phyloP scores from a whole-genome alignment of 345 rosid species.

The Gossypium bickii region DNA sequence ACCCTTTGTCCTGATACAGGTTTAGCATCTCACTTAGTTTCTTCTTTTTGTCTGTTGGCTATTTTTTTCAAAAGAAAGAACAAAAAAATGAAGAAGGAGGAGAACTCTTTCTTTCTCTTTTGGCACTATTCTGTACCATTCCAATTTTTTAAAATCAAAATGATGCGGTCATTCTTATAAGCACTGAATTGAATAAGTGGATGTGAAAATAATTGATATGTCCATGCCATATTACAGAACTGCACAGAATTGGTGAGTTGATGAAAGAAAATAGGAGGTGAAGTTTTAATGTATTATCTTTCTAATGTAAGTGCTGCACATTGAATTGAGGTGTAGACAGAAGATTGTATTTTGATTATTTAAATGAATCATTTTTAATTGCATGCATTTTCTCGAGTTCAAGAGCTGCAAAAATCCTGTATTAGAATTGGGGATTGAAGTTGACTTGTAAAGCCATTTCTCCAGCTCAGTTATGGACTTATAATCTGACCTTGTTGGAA shows the following conservation, averaged over 20 bases:
- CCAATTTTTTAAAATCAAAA: background rate
- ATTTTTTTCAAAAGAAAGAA: background rate
- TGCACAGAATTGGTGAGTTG: background rate
- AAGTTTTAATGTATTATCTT: background rate
- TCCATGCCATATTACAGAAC: background rate
- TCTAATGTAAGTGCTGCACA: background rate
- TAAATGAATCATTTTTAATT: background rate
- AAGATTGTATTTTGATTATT: background rate
- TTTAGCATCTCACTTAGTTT: constrained; percentile 21
- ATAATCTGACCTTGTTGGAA: background rate
- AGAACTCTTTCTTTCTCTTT: background rate
- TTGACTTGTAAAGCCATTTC: background rate
- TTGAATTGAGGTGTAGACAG: background rate
- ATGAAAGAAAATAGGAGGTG: background rate
- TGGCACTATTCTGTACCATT: background rate
- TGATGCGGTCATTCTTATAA: background rate
- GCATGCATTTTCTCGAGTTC: background rate
- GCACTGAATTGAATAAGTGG: background rate
- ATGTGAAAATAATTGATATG: background rate
- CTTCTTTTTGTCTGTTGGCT: constrained; percentile 12
- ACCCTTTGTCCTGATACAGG: constrained; percentile 90
- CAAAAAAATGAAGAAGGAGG: too few species aligned
- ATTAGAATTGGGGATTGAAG: background rate
- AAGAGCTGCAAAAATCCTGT: background rate
- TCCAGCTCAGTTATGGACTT: background rate